Base-by-base conservation (phyloP, 2,329 filamentous ascomycete genomes). In the Aspergillus brasiliensis region DNA sequence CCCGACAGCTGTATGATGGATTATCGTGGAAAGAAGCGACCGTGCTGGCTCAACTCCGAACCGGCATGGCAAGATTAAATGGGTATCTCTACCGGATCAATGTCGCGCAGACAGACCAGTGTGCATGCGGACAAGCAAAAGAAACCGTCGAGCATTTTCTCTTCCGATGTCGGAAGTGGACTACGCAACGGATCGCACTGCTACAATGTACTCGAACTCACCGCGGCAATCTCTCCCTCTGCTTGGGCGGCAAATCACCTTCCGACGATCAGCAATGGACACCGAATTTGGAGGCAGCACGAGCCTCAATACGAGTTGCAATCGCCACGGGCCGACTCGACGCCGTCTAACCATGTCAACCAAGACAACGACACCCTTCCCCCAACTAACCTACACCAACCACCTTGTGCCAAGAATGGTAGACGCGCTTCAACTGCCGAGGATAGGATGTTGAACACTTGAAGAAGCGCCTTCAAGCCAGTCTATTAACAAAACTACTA, bases 391-490 rank as follows among this genome's bases (percentile, higher is more conserved):
- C 37, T 40, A 19, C 15, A 40, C 37, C 15, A 40, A 40, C 15
- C 37, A 40, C 62, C 69, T 70, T 52, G 63, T 73, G 66, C 58
- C 55, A 65, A 42, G 63, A 11, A 69, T 44, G 62, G 67, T 71
- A 65, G 70, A 69, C 67, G 67, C 65, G 68, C 71, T 73, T 74
- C 67, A 73, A 68, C 68, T 72, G 67, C 68, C 60, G 68, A 73
- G 48, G 48, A 58, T 73, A 72, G 70, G 69, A 74, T 69, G 63
- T 70, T 72, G 64, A 73, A 73, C 64, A 73, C 69, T 73, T 74
- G 62, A 55, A 71, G 69, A 73, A 74, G 66, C 63, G 63, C 64
- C 69, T 74, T 73, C 64, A 73, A 73, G 70, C 65, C 15, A 37
- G 31, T 37, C 8, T 37, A 37, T 37, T 37, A 37, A 37, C 8